Evolutionary conservation across 2,329 filamentous ascomycete species (phyloP), one percentile per base, ranked within the genome.

Genomic region (Sporothrix pallida): DNA sequence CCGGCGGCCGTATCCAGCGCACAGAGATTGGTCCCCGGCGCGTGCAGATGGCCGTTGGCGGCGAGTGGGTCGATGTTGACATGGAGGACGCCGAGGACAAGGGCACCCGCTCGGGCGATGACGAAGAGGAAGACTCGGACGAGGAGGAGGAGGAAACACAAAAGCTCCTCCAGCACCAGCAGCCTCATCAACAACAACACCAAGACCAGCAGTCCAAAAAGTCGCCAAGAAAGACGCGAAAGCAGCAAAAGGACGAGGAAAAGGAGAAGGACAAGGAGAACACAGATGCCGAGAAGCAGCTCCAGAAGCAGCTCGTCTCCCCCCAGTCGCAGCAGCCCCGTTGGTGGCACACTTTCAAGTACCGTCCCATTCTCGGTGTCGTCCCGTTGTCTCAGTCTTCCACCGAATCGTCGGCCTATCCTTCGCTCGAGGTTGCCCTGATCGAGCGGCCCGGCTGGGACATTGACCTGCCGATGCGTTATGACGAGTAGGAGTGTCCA

Each of bases 281-380:
- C 2, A 15, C 7, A 12, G 56, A 78, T 7, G 20, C 7, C 44
- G 58, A 58, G 9, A 58, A 58, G 42, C 52, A 60, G 31, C 48
- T 56, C 2, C 71, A 73, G n/a, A 37, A 70, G 65, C 52, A 69
- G 12, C 67, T 26, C 42, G 65, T 37, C 12, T n/a, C 62, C 44
- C 23, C 31, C 12, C 70, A 65, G 42, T 20, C 60, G 23, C 70
- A 75, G 80, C 82, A 31, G 71, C 78, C 78, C 75, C 83, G 81
- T 75, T 88, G 84, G 83, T 98, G 94, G 93, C 89, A 91, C 80
- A 97, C 95, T 5, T 94, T 92, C 86, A 97, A 97, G 82, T 99
- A 98, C 83, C 88, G 95, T 74, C 93, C 95, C n/a, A 94, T 99
- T 78, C 85, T 99, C 75, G 96, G 95, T 72, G 83, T 90, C 52